Conservation (phyloP, 805 yeast species). For the Candida xiaguanensis region DNA sequence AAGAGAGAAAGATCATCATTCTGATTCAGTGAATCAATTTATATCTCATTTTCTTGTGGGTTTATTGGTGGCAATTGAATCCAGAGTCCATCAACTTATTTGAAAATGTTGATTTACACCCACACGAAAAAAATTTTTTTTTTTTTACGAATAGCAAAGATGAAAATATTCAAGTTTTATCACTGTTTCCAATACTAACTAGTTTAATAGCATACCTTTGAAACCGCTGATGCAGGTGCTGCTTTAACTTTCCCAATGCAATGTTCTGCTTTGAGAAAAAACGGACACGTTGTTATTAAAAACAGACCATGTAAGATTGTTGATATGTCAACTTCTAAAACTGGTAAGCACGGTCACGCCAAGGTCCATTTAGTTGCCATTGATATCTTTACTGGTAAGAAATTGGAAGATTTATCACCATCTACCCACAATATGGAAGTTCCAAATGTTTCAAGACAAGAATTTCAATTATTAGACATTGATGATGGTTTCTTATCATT, state of each 20-base stretch:
- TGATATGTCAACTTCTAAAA: conserved; percentile 99
- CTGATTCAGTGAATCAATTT: too few relatives aligned
- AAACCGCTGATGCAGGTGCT: conserved; percentile 98
- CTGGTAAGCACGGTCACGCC: conserved; percentile 99
- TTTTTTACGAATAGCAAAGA: not conserved
- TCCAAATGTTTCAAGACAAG: conserved; percentile 94
- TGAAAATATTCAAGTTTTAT: not conserved
- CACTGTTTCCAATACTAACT: conserved; percentile 3
- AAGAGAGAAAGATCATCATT: too few relatives aligned
- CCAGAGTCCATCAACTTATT: not conserved
- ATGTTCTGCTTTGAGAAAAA: conserved; percentile 99
- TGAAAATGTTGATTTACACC: not conserved
- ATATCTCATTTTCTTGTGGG: too few relatives aligned
- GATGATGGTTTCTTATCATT: conserved; percentile 97
- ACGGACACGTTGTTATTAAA: conserved; percentile 98
- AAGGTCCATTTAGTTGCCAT: conserved; percentile 99
- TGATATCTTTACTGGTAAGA: conserved; percentile 98
- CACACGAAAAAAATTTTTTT: conserved; percentile 5
- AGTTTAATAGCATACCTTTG: conserved; percentile 75
- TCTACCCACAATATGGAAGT: conserved; percentile 99
- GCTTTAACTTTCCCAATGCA: conserved; percentile 98
- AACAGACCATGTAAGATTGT: conserved; percentile 99
- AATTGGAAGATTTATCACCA: conserved; percentile 99
- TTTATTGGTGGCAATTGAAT: conserved; percentile 3
- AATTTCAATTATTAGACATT: conserved; percentile 95